Conservation (phyloP, 208 protist species). For the Acanthamoeba royreba region DNA sequence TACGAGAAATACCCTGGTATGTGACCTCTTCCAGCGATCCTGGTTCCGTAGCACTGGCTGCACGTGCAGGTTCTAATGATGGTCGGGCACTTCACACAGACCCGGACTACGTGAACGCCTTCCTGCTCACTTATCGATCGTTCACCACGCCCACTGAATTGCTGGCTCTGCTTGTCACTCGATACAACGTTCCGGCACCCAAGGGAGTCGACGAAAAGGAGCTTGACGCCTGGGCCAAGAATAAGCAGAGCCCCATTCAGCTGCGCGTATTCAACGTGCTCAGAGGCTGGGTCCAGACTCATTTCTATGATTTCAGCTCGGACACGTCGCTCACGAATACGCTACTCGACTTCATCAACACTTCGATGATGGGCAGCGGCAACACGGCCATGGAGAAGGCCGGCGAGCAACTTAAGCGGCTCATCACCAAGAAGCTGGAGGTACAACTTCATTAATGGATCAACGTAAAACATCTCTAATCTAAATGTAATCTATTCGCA, state of each 20-base stretch:
- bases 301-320: slow-evolving; percentile 44
- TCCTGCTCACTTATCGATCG: slow-evolving; percentile 49
- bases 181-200: background rate
- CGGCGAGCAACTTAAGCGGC: slow-evolving; percentile 2
- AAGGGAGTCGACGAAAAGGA: background rate
- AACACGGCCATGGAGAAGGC: slow-evolving; percentile 36
- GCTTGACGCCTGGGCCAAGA: background rate
- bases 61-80: no score
- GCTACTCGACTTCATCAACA: background rate
- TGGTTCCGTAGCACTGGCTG: no score
- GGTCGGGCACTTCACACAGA: slow-evolving; percentile 32
- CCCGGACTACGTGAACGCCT: slow-evolving; percentile 21
- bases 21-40: background rate
- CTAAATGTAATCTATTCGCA: no score
- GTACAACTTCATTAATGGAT: background rate
- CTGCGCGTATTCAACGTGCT: slow-evolving; percentile 42
- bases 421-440: slow-evolving; percentile 7
- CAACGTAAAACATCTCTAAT: background rate
- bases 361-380: background rate
- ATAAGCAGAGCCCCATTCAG: slow-evolving; percentile 8
- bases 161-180: background rate
- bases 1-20: slow-evolving; percentile 25
- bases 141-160: slow-evolving; percentile 42
- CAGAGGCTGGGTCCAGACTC: background rate
- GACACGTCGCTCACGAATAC: background rate